A percentile compares a stretch with the other conserved stretches of the same genome.
Evolutionary conservation across 2,329 filamentous ascomycete genomes (phyloP).

Genomic region (Lasiodiplodia theobromae): DNA sequence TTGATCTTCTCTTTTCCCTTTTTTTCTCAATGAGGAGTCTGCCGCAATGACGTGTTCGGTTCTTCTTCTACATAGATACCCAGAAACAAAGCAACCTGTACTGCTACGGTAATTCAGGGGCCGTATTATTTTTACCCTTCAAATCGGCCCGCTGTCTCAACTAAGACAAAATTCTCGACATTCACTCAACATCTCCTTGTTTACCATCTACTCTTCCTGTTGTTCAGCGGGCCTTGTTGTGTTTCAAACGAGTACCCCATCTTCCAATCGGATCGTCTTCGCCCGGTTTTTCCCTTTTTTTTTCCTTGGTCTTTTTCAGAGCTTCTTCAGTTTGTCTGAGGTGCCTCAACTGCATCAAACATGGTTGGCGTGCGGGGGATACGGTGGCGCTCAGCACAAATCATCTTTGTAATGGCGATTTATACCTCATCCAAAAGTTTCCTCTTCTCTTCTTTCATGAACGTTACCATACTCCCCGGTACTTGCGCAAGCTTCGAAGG

Average conservation of each 20-base stretch:
- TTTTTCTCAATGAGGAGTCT: conserved; percentile 19
- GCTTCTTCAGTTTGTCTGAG: neutral
- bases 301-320: neutral
- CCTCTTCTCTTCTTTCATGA: neutral
- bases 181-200: conserved; percentile 16
- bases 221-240: conserved; percentile 5
- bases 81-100: conserved; percentile 27
- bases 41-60: conserved; percentile 21
- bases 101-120: conserved; percentile 25
- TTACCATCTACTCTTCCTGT: neutral
- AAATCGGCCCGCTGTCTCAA: conserved; percentile 15
- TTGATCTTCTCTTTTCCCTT: conserved; percentile 10
- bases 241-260: neutral
- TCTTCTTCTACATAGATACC: conserved; percentile 28
- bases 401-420: conserved; percentile 17
- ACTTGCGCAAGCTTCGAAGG: neutral
- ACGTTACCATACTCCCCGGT: conserved; percentile 1
- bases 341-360: conserved; percentile 7
- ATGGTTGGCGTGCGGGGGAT: conserved; percentile 9
- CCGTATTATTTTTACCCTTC: conserved; percentile 8
- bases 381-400: conserved; percentile 18
- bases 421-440: conserved; percentile 20
- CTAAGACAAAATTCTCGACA: conserved; percentile 1
- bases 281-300: neutral
- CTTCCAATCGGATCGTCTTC: neutral